Conservation (phyloP, 768 basidiomycete species). For the Pholiota microspora region DNA sequence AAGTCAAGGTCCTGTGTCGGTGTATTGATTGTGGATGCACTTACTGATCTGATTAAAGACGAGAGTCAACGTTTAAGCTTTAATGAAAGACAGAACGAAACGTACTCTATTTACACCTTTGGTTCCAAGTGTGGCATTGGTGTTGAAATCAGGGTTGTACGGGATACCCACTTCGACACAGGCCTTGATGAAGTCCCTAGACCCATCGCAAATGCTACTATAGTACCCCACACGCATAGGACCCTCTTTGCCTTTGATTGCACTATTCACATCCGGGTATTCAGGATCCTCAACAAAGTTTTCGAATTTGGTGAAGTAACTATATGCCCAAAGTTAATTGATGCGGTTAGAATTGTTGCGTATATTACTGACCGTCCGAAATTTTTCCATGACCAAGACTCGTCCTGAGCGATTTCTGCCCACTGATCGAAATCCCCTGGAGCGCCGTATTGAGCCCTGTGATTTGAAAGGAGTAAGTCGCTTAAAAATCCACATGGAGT, state of each 20-base stretch:
- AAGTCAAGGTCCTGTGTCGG: neutral
- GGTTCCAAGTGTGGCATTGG: slow-evolving; percentile 42
- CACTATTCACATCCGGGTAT: slow-evolving; percentile 45
- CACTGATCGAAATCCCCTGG: slow-evolving; percentile 73
- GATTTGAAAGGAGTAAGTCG: neutral
- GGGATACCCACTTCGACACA: slow-evolving; percentile 52
- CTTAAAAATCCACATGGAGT: neutral
- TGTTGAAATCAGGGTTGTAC: slow-evolving; percentile 52
- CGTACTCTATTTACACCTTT: slow-evolving; percentile 54
- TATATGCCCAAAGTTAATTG: slow-evolving; percentile 18
- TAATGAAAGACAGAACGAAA: slow-evolving; percentile 1
- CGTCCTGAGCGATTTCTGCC: slow-evolving; percentile 50
- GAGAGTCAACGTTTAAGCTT: neutral
- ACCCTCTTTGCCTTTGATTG: slow-evolving; percentile 45
- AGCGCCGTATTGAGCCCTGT: slow-evolving; percentile 60
- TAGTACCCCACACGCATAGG: slow-evolving; percentile 55
- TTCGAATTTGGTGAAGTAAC: slow-evolving; percentile 70
- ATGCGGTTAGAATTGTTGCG: no score
- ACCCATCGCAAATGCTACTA: slow-evolving; percentile 34
- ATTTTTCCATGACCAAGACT: slow-evolving; percentile 58
- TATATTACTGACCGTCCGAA: slow-evolving; percentile 49
- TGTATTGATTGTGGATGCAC: slow-evolving; percentile 3
- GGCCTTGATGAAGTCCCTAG: slow-evolving; percentile 49
- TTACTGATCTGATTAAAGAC: slow-evolving; percentile 26
- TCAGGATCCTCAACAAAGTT: slow-evolving; percentile 44